phyloP scores from a whole-genome alignment of 1,284 basidiomycete species.

The Mycena citricolor region DNA sequence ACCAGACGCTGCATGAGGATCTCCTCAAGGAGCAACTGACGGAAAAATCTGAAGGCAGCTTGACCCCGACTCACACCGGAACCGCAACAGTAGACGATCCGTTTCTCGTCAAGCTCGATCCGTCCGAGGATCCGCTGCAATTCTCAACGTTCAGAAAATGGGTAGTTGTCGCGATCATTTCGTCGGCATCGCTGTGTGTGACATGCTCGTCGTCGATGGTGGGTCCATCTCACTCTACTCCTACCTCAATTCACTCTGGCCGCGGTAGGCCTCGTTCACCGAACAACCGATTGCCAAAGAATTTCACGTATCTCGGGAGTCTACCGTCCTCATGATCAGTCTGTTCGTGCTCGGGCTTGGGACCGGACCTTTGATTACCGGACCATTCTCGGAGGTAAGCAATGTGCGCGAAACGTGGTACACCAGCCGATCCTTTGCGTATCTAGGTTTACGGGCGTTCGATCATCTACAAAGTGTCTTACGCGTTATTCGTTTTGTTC shows the following conservation, averaged over 20 bases:
- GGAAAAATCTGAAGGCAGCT: too few species aligned
- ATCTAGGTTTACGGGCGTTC: slow-evolving; percentile 59
- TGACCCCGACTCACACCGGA: too few species aligned
- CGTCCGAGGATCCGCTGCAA: neutral
- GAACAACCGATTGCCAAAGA: slow-evolving; percentile 58
- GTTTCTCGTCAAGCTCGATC: neutral
- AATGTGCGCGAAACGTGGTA: too few species aligned
- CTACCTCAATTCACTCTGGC: neutral
- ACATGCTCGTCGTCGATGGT: slow-evolving; percentile 73
- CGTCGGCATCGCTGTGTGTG: slow-evolving; percentile 55
- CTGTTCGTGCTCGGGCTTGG: slow-evolving; percentile 57
- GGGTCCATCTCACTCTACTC: slow-evolving; percentile 26
- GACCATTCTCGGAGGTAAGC: slow-evolving; percentile 47
- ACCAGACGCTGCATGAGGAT: too few species aligned
- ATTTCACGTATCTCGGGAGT: slow-evolving; percentile 59
- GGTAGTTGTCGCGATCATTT: slow-evolving; percentile 54
- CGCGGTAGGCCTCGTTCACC: slow-evolving; percentile 58
- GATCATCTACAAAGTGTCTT: slow-evolving; percentile 50
- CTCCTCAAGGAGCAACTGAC: too few species aligned
- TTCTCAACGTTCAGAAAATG: slow-evolving; percentile 41
- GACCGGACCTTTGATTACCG: slow-evolving; percentile 49
- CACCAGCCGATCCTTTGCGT: too few species aligned
- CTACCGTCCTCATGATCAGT: slow-evolving; percentile 68
- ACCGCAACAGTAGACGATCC: too few species aligned
- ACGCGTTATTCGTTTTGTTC: slow-evolving; percentile 47